Evolutionary conservation across 331 rosid genomes (phyloP).

Genomic region (Quercus tomentella): DNA sequence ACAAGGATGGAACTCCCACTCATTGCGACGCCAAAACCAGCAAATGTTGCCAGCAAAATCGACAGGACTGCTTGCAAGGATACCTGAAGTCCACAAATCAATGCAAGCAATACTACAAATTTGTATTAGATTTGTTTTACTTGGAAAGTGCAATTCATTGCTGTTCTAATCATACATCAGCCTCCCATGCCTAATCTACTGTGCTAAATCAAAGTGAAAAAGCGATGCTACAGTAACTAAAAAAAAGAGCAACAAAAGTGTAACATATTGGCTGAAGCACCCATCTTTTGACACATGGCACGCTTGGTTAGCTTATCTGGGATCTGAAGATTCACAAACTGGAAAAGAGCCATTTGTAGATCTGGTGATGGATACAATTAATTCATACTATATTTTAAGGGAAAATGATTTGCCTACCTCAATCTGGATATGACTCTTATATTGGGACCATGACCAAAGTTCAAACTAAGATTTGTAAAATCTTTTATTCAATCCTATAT

Average conservation of each 20-base stretch:
- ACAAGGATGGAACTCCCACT: slow-evolving; percentile 78
- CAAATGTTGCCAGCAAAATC: slow-evolving; percentile 85
- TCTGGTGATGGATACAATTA: background rate
- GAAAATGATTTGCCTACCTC: background rate
- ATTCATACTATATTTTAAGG: no score
- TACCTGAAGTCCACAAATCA: slow-evolving; percentile 47
- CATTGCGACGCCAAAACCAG: slow-evolving; percentile 87
- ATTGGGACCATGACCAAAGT: background rate
- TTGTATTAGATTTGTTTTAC: background rate
- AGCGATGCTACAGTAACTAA: background rate
- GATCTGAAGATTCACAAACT: slow-evolving; percentile 14
- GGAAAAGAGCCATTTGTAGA: background rate
- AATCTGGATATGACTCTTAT: background rate
- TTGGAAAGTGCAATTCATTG: background rate
- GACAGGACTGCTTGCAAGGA: slow-evolving; percentile 74
- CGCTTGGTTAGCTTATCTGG: background rate
- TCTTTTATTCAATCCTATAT: background rate
- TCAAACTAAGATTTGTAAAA: background rate
- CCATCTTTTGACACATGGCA: background rate
- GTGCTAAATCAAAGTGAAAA: slow-evolving; percentile 9
- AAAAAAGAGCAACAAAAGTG: background rate
- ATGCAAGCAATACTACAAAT: background rate
- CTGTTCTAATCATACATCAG: slow-evolving; percentile 6
- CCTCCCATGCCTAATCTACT: background rate
- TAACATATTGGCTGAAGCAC: background rate